Conservation (phyloP, 225 moss, liverwort and hornwort species). For the Antitrichia curtipendula region DNA sequence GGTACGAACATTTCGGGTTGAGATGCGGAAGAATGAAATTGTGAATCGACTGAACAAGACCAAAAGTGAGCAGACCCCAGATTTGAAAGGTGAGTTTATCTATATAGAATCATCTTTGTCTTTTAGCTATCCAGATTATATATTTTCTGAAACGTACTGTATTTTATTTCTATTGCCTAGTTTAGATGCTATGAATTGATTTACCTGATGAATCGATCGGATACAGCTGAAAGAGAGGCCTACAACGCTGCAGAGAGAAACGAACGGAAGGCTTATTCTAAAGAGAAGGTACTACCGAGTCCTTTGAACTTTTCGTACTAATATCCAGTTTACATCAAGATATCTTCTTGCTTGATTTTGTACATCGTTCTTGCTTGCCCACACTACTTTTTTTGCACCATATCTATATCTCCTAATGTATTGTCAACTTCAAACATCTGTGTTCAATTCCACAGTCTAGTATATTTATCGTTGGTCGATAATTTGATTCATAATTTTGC, state of each 20-base stretch:
- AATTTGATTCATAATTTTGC: not conserved
- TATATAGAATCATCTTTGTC: not conserved
- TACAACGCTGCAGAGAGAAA: constrained; percentile 93
- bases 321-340: not conserved
- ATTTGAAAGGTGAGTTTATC: constrained; percentile 58
- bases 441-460: not conserved
- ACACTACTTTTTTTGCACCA: too few relatives aligned
- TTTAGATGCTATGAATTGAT: too few relatives aligned
- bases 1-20: constrained; percentile 83
- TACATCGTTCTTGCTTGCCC: not conserved
- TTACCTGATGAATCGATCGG: not conserved
- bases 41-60: constrained; percentile 98
- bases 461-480: not conserved
- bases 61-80: constrained; percentile 82
- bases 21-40: constrained; percentile 90
- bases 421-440: not conserved
- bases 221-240: constrained; percentile 77
- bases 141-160: not conserved
- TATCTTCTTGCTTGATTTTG: not conserved
- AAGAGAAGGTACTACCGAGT: constrained; percentile 60
- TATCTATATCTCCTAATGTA: not conserved
- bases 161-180: too few relatives aligned
- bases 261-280: constrained; percentile 66
- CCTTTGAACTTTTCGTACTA: not conserved
- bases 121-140: not conserved